These are phyloP conservation scores for Blumeriella jaapii DNA, from an alignment of 2,329 filamentous ascomycete genomes.

Conservation along the genomic window DNA sequence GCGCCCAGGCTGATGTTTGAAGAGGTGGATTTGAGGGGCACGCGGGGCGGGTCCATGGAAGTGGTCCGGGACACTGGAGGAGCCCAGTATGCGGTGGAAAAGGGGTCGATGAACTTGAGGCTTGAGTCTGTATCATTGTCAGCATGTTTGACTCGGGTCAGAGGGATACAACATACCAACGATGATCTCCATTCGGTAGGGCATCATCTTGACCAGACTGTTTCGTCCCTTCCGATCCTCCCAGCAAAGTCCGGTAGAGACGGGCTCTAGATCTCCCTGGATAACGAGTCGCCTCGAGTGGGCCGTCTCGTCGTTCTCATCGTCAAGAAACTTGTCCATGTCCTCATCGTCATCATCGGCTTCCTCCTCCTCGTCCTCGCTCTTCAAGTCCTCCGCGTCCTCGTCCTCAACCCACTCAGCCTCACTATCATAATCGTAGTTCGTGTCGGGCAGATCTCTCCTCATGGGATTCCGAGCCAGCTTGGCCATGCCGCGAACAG, in stretches of 20 bases:
- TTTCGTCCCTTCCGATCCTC: constrained; percentile 45
- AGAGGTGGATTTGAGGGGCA: constrained; percentile 24
- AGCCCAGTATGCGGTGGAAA: constrained; percentile 70
- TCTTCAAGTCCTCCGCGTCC: constrained; percentile 40
- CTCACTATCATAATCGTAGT: constrained; percentile 81
- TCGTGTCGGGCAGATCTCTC: constrained; percentile 44
- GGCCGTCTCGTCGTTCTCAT: constrained; percentile 52
- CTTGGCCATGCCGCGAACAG: constrained; percentile 33
- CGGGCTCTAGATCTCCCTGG: constrained; percentile 60
- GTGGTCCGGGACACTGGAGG: constrained; percentile 8
- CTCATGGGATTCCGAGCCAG: constrained; percentile 43
- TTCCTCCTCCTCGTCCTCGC: constrained; percentile 57
- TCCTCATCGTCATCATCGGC: constrained; percentile 56
- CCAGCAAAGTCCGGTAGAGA: constrained; percentile 75
- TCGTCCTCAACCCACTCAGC: constrained; percentile 69
- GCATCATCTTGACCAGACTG: constrained; percentile 39
- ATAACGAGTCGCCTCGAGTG: constrained; percentile 42
- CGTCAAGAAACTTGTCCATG: constrained; percentile 55
- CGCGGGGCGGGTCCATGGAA: constrained; percentile 28
- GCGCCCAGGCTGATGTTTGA: constrained; percentile 12
- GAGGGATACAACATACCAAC: constrained; percentile 13
- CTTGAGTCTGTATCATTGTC: constrained; percentile 23
- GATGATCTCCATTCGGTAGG: constrained; percentile 65
- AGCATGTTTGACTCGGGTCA: neutral
- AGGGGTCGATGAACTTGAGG: constrained; percentile 63